Percentiles rank a stretch among this genome's conserved stretches.
Conservation (phyloP, 225 moss, liverwort and hornwort species). For the Asterella californica region DNA sequence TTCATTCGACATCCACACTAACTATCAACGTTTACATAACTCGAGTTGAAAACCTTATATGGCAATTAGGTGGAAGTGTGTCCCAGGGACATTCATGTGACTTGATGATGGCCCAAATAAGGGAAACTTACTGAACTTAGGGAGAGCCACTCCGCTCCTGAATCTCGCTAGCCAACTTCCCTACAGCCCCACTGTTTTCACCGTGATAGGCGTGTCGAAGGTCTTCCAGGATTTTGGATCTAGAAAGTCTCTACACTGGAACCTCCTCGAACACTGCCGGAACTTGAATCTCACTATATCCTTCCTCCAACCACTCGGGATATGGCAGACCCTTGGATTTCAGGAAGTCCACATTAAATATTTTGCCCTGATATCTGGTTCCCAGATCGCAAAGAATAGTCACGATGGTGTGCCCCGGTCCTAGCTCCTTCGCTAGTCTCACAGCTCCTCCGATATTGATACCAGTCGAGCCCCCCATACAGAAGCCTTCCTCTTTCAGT, state of each 20-base stretch:
- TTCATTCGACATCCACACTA: too few species aligned
- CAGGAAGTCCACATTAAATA: conserved; percentile 76
- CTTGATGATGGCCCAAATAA: too few species aligned
- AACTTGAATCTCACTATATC: conserved; percentile 56
- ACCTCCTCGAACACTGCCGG: conserved; percentile 64
- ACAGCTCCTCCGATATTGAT: conserved; percentile 86
- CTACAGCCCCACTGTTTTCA: neutral
- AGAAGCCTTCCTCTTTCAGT: conserved; percentile 93
- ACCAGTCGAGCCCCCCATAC: conserved; percentile 87
- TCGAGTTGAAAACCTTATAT: too few species aligned
- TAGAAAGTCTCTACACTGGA: neutral
- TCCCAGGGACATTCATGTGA: too few species aligned
- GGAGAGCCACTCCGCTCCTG: neutral
- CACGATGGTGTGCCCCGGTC: conserved; percentile 94
- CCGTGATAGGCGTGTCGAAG: neutral
- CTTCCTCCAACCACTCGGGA: conserved; percentile 69
- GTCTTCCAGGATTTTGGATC: neutral
- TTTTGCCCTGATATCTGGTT: conserved; percentile 79
- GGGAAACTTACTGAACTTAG: neutral
- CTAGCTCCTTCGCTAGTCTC: conserved; percentile 82
- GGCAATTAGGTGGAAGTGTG: too few species aligned
- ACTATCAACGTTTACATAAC: too few species aligned
- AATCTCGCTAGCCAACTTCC: too few species aligned
- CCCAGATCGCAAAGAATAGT: conserved; percentile 84
- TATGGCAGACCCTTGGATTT: conserved; percentile 85